These are phyloP conservation scores for Euclidium syriacum DNA, from an alignment of 345 rosid species.

Conservation along the genomic window DNA sequence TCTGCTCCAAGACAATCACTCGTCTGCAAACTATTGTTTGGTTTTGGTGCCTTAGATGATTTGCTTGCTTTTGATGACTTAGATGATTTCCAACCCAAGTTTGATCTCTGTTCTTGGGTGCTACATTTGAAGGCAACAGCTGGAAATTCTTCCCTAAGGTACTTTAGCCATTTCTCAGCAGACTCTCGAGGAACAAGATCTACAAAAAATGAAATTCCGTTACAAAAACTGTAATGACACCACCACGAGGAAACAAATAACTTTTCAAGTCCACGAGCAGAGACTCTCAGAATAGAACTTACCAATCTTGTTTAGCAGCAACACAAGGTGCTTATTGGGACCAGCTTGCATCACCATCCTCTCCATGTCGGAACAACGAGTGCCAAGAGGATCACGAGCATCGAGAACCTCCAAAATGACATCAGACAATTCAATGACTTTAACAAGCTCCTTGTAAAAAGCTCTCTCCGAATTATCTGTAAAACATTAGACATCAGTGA, in stretches of 20 bases:
- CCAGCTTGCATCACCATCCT: slow-evolving; percentile 84
- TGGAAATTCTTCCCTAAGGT: slow-evolving; percentile 91
- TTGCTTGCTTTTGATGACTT: no score
- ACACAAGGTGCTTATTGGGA: slow-evolving; percentile 71
- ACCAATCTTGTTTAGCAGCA: slow-evolving; percentile 93
- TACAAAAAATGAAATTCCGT: slow-evolving; percentile 18
- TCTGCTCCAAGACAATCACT: slow-evolving; percentile 99
- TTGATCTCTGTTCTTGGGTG: slow-evolving; percentile 88
- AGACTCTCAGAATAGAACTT: slow-evolving; percentile 1
- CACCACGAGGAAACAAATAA: neutral
- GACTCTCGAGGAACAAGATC: slow-evolving; percentile 99
- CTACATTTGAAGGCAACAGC: slow-evolving; percentile 97
- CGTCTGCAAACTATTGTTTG: slow-evolving; percentile 68
- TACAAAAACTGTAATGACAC: neutral
- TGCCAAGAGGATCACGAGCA: slow-evolving; percentile 92
- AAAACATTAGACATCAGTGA: slow-evolving; percentile 8
- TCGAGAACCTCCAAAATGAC: slow-evolving; percentile 95
- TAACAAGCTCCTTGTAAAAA: slow-evolving; percentile 93
- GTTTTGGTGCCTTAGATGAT: slow-evolving; percentile 58
- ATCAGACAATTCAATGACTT: slow-evolving; percentile 86
- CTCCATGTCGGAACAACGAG: slow-evolving; percentile 93
- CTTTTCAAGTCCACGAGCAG: neutral
- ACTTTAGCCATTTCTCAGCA: slow-evolving; percentile 92
- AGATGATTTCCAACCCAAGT: slow-evolving; percentile 87
- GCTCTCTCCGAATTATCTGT: slow-evolving; percentile 87